A percentile compares a stretch with the other conserved stretches of the same genome.
Conservation (phyloP, 192 early-diverging fungal species). For the Coemansia sp. region DNA sequence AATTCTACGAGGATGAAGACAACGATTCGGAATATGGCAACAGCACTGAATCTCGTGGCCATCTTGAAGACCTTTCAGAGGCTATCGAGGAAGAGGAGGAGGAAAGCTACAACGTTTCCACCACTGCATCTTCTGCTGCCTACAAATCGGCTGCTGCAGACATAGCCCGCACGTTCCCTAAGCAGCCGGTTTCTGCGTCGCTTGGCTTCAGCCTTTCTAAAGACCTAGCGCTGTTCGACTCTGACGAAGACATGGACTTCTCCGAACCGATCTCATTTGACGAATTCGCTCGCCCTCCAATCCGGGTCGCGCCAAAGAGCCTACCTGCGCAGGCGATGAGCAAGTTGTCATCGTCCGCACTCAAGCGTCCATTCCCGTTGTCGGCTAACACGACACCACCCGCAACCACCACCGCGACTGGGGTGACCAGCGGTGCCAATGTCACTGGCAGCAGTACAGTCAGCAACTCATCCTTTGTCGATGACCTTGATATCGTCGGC, state of each 20-base stretch:
- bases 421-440: background rate
- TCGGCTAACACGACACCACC: background rate
- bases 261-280: conserved; percentile 34
- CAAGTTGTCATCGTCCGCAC: background rate
- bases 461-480: conserved; percentile 20
- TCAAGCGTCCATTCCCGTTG: conserved; percentile 15
- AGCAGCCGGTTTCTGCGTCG: conserved; percentile 28
- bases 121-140: conserved; percentile 7
- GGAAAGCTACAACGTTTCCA: conserved; percentile 1
- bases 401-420: background rate
- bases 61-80: conserved; percentile 43
- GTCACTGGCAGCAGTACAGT: conserved; percentile 13
- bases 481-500: conserved; percentile 31
- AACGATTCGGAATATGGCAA: conserved; percentile 2
- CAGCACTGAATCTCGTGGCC: conserved; percentile 7
- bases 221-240: conserved; percentile 18
- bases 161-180: conserved; percentile 41
- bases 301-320: conserved; percentile 16
- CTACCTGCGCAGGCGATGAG: conserved; percentile 12
- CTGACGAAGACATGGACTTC: conserved; percentile 48
- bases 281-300: conserved; percentile 8
- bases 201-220: conserved; percentile 36
- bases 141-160: conserved; percentile 20
- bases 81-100: conserved; percentile 34
- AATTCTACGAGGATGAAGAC: background rate